These are phyloP conservation scores for Fragaria ananassa DNA, from an alignment of 306 rosid genomes.

Conservation along the genomic window DNA sequence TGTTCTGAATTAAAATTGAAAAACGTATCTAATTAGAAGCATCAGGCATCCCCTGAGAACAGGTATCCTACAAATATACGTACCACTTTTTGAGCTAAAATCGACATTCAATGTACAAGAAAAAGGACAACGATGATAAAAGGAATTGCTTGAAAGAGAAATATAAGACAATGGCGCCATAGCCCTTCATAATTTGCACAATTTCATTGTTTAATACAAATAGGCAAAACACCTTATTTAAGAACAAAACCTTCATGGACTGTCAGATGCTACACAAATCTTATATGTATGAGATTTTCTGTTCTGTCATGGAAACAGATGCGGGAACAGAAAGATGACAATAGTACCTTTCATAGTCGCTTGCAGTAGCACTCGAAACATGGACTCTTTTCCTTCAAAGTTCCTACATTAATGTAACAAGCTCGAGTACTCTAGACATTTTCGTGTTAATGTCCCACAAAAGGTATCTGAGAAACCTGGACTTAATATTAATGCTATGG, in stretches of 20 bases:
- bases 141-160: background rate
- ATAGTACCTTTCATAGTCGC: too few species aligned
- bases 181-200: background rate
- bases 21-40: background rate
- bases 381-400: background rate
- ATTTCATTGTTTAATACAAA: background rate
- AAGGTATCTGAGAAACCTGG: background rate
- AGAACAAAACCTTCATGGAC: background rate
- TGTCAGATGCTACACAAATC: too few species aligned
- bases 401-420: background rate
- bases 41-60: background rate
- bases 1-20: background rate
- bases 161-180: background rate
- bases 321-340: too few species aligned
- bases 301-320: too few species aligned
- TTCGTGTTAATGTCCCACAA: too few species aligned
- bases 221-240: background rate
- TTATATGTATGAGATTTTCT: too few species aligned
- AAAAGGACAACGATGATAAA: background rate
- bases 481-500: slow-evolving; percentile 56
- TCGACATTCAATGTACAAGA: background rate
- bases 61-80: background rate
- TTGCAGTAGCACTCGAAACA: background rate
- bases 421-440: background rate
- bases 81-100: background rate